A percentile compares a stretch with the other conserved stretches of the same genome.
phyloP scores from a whole-genome alignment of 805 yeast genomes.

The Yamadazyma philogaea region DNA sequence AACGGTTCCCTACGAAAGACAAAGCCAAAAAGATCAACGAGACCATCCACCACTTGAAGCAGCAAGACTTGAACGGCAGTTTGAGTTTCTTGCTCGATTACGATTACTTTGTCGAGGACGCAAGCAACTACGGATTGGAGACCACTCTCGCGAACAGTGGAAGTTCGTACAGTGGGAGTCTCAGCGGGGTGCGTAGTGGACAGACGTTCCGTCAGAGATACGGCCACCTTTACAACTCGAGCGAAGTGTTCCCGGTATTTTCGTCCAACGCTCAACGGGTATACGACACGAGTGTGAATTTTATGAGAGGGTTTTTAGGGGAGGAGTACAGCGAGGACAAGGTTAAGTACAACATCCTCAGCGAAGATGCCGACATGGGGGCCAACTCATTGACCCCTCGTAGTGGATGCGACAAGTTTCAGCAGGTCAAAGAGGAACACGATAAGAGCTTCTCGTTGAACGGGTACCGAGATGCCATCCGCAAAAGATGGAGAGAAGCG shows the following conservation, averaged over 20 bases:
- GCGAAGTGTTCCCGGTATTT: slow-evolving; percentile 46
- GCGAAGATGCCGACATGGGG: slow-evolving; percentile 48
- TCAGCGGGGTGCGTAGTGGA: slow-evolving; percentile 50
- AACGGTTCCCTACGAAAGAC: slow-evolving; percentile 50
- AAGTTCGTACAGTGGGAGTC: slow-evolving; percentile 51
- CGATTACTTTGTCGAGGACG: slow-evolving; percentile 43
- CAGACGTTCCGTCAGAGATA: slow-evolving; percentile 47
- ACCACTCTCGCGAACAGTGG: slow-evolving; percentile 42
- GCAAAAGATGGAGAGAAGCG: slow-evolving; percentile 1
- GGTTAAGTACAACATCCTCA: slow-evolving; percentile 36
- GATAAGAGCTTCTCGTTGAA: slow-evolving; percentile 23
- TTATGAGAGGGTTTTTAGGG: slow-evolving; percentile 58
- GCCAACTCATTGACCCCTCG: slow-evolving; percentile 60
- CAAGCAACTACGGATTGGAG: slow-evolving; percentile 45
- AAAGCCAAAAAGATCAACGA: slow-evolving; percentile 26
- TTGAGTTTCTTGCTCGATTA: slow-evolving; percentile 52
- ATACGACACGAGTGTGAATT: slow-evolving; percentile 51
- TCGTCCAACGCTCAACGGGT: slow-evolving; percentile 54
- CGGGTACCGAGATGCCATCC: slow-evolving; percentile 54
- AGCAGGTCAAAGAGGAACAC: slow-evolving; percentile 15
- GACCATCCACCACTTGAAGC: slow-evolving; percentile 22
- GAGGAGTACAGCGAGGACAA: slow-evolving; percentile 29
- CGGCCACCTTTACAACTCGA: slow-evolving; percentile 38
- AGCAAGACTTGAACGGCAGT: slow-evolving; percentile 42
- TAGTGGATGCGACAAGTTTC: slow-evolving; percentile 38